These are phyloP conservation scores for Babjeviella inositovora DNA, from an alignment of 805 yeast species.

Conservation along the genomic window DNA sequence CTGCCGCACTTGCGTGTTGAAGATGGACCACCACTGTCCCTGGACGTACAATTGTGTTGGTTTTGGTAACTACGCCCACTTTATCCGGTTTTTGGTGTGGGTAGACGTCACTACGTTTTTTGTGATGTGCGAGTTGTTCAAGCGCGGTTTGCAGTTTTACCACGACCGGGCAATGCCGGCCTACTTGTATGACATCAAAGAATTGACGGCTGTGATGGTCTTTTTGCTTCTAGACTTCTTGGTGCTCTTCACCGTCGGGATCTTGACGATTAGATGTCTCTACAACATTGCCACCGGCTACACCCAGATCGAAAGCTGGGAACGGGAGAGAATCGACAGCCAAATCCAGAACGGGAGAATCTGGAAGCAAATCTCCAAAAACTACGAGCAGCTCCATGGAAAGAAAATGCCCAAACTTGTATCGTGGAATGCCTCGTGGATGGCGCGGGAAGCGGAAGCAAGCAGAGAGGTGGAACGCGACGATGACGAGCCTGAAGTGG, in stretches of 20 bases:
- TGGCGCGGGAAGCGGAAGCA: conserved; percentile 1
- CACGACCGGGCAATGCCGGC: conserved; percentile 32
- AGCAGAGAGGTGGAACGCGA: conserved; percentile 1
- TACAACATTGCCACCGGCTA: conserved; percentile 45
- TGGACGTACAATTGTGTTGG: conserved; percentile 94
- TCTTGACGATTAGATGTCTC: conserved; percentile 48
- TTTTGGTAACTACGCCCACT: conserved; percentile 59
- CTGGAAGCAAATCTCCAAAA: conserved; percentile 29
- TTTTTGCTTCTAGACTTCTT: conserved; percentile 39
- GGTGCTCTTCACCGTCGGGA: conserved; percentile 39
- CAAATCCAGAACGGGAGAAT: conserved; percentile 41
- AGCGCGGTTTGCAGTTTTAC: conserved; percentile 27
- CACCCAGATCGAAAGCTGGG: conserved; percentile 92
- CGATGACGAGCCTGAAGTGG: conserved; percentile 2
- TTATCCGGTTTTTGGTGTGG: conserved; percentile 61
- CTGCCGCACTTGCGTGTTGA: conserved; percentile 60
- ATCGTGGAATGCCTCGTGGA: conserved; percentile 7
- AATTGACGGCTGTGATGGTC: conserved; percentile 37
- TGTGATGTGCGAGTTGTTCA: conserved; percentile 13
- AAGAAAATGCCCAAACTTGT: conserved; percentile 5
- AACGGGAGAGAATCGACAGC: conserved; percentile 61
- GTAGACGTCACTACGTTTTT: conserved; percentile 32
- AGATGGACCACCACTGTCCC: conserved; percentile 90
- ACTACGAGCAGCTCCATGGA: conserved; percentile 16
- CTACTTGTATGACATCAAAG: conserved; percentile 32